phyloP scores from a whole-genome alignment of 208 protist genomes.

The Willaertia magna region DNA sequence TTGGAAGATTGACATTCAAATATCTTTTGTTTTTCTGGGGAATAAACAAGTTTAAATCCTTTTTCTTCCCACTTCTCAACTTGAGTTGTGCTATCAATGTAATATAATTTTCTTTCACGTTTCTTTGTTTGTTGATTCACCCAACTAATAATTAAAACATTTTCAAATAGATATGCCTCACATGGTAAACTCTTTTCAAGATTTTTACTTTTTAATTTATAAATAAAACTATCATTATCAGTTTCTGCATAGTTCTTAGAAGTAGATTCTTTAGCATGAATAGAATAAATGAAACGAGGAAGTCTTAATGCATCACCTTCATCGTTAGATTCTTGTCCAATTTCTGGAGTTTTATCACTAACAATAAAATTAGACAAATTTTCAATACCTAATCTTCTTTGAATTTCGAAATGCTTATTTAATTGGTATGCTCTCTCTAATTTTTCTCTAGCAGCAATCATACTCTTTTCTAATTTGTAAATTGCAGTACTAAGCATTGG shows the following conservation, averaged over 20 bases:
- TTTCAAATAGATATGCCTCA: background rate
- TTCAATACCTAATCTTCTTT: background rate
- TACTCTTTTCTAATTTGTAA: background rate
- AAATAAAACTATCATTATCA: background rate
- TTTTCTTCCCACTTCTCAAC: background rate
- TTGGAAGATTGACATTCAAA: background rate
- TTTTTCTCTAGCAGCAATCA: background rate
- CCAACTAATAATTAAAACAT: background rate
- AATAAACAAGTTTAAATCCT: background rate
- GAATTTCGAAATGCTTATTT: background rate
- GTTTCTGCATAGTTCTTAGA: background rate
- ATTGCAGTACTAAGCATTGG: background rate
- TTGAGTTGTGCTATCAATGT: background rate
- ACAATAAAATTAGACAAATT: background rate
- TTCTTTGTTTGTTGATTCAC: background rate
- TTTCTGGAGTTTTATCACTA: background rate
- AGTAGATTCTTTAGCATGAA: background rate
- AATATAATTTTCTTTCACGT: background rate
- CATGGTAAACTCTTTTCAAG: background rate
- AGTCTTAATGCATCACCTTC: background rate
- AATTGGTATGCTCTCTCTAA: background rate
- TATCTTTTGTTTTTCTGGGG: background rate
- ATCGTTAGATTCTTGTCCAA: background rate
- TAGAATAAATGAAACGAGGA: background rate
- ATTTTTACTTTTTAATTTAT: background rate